phyloP scores from a whole-genome alignment of 148 eudicot species.

The Persicaria tinctoria region DNA sequence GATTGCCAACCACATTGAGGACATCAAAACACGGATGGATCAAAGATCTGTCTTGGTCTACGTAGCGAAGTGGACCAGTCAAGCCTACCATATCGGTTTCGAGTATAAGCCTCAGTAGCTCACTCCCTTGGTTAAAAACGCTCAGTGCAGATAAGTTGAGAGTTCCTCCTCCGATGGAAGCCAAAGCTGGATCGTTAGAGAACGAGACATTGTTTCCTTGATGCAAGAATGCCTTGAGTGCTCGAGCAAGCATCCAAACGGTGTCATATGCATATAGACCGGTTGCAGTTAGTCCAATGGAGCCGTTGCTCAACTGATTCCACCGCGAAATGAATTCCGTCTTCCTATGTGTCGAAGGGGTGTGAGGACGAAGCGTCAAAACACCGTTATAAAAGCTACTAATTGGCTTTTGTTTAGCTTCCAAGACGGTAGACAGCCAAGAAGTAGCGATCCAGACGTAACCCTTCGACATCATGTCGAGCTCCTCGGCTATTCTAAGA shows the following conservation, averaged over 20 bases:
- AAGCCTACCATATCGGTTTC: conserved; percentile 32
- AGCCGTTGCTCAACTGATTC: conserved; percentile 28
- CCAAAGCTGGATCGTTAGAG: conserved; percentile 31
- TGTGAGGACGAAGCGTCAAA: conserved; percentile 52
- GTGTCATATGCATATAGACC: conserved; percentile 69
- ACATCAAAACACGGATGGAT: conserved; percentile 36
- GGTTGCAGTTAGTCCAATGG: conserved; percentile 39
- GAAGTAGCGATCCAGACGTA: conserved; percentile 80
- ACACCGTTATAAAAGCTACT: conserved; percentile 30
- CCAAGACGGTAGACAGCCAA: conserved; percentile 58
- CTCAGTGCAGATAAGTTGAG: conserved; percentile 44
- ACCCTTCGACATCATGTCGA: conserved; percentile 56
- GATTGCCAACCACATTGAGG: conserved; percentile 27
- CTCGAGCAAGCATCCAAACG: conserved; percentile 54
- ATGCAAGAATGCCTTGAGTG: conserved; percentile 26
- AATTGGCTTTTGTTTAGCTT: conserved; percentile 13
- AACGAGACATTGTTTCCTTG: conserved; percentile 46
- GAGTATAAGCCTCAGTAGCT: conserved; percentile 31
- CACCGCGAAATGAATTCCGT: conserved; percentile 26
- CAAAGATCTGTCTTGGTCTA: conserved; percentile 21
- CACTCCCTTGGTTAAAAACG: conserved; percentile 39
- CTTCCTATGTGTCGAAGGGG: conserved; percentile 39
- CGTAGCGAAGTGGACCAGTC: conserved; percentile 30
- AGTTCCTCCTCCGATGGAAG: conserved; percentile 25
- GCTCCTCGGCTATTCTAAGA: conserved; percentile 42